phyloP scores from a whole-genome alignment of 176 grass and related monocot species.

The Triticum turgidum region DNA sequence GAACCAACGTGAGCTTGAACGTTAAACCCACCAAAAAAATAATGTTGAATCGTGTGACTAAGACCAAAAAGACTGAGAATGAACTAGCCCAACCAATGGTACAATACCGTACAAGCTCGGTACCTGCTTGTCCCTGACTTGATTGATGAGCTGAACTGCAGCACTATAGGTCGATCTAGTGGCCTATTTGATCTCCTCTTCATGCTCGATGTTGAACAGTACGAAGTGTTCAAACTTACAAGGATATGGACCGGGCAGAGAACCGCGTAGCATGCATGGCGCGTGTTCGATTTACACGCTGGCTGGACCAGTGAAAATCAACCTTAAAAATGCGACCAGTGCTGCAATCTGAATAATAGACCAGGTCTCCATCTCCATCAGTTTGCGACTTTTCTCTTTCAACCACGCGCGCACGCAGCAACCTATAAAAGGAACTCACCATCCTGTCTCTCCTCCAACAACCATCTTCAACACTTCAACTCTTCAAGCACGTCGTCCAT shows the following conservation, averaged over 20 bases:
- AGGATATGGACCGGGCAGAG: not conserved
- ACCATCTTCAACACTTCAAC: not conserved
- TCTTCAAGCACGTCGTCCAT: not conserved
- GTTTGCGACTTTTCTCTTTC: not conserved
- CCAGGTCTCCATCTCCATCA: not conserved
- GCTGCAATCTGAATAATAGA: not conserved
- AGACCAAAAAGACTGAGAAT: too few relatives aligned
- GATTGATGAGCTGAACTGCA: not conserved
- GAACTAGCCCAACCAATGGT: not conserved
- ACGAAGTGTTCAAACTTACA: not conserved
- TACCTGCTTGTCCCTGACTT: not conserved
- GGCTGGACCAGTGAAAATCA: too few relatives aligned
- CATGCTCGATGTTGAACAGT: not conserved
- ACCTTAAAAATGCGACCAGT: not conserved
- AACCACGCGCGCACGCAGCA: not conserved
- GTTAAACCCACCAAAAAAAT: not conserved
- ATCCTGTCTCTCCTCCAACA: not conserved
- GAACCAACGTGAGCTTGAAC: not conserved
- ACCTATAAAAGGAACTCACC: not conserved
- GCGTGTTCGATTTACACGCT: not conserved
- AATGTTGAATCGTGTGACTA: too few relatives aligned
- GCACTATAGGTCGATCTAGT: not conserved
- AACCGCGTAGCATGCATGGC: not conserved
- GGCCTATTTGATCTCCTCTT: too few relatives aligned
- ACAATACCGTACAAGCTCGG: not conserved